Conservation (phyloP, 2,329 filamentous ascomycete species). For the Ophiostoma ips region DNA sequence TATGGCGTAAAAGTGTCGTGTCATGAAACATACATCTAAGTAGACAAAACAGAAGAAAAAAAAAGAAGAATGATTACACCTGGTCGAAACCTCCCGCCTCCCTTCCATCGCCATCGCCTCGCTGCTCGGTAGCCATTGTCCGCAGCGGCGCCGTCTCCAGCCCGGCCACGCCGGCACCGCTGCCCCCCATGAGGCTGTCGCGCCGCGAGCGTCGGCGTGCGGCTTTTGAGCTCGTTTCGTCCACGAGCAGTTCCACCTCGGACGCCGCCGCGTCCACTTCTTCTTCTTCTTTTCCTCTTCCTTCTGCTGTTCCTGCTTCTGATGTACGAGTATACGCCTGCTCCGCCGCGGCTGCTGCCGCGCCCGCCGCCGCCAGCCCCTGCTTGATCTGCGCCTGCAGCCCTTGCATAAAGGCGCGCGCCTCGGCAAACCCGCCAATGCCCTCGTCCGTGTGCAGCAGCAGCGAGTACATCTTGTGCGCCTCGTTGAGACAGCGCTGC, state of each 20-base stretch:
- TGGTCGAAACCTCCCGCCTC: slow-evolving; percentile 7
- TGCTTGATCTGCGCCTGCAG: slow-evolving; percentile 37
- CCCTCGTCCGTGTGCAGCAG: slow-evolving; percentile 36
- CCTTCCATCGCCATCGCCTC: not conserved
- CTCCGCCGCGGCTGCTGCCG: slow-evolving; percentile 5
- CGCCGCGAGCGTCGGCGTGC: slow-evolving; percentile 38
- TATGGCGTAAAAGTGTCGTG: not conserved
- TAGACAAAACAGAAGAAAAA: too few species aligned
- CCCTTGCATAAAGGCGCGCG: slow-evolving; percentile 37
- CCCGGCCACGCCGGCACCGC: slow-evolving; percentile 13
- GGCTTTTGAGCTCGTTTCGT: slow-evolving; percentile 41
- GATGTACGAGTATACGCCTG: too few species aligned
- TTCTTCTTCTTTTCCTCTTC: slow-evolving; percentile 17
- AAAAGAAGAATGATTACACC: not conserved
- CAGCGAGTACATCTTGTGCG: slow-evolving; percentile 39
- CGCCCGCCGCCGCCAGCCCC: slow-evolving; percentile 24
- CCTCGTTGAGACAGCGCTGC: slow-evolving; percentile 61
- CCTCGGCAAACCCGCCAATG: slow-evolving; percentile 35
- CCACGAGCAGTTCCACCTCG: slow-evolving; percentile 29
- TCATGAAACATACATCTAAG: not conserved
- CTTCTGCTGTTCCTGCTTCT: not conserved
- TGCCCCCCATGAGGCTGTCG: slow-evolving; percentile 36
- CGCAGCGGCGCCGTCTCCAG: slow-evolving; percentile 22
- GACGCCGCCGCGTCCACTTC: slow-evolving; percentile 1
- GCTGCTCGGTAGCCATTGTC: not conserved